These are phyloP conservation scores for Xeromyces bisporus DNA, from an alignment of 495 filamentous ascomycete species.

Conservation along the genomic window DNA sequence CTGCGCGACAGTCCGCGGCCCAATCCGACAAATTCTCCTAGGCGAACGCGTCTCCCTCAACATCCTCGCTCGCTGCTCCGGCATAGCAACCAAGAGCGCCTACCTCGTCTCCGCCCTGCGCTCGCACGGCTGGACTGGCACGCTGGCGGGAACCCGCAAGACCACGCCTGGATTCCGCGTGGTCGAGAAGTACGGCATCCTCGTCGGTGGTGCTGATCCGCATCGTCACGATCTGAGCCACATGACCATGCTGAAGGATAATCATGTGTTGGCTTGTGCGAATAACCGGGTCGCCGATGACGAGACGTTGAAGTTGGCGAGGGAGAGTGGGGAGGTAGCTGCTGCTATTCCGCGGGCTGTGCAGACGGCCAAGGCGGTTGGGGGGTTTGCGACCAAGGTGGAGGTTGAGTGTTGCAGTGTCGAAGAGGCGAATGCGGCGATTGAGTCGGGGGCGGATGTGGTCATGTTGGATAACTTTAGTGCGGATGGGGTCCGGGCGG, in stretches of 20 bases:
- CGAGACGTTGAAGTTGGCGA: conserved; percentile 3
- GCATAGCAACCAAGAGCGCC: conserved; percentile 58
- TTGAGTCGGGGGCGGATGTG: conserved; percentile 78
- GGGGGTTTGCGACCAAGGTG: conserved; percentile 82
- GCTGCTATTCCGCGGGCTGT: conserved; percentile 75
- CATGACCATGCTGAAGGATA: conserved; percentile 99
- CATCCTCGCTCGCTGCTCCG: conserved; percentile 78
- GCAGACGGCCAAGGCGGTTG: conserved; percentile 61
- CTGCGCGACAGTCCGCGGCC: conserved; percentile 71
- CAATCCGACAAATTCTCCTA: conserved; percentile 69
- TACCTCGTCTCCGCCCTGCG: conserved; percentile 35
- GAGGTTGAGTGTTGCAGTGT: conserved; percentile 89
- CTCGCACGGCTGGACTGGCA: conserved; percentile 54
- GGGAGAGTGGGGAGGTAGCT: conserved; percentile 14
- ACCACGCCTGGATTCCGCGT: conserved; percentile 91
- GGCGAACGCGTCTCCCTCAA: conserved; percentile 91
- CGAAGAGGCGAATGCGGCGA: conserved; percentile 77
- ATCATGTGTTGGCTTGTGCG: conserved; percentile 77
- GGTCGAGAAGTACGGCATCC: conserved; percentile 96
- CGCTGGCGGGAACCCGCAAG: conserved; percentile 89
- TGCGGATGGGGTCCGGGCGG: conserved; percentile 51
- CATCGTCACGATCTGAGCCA: conserved; percentile 81
- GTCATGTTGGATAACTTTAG: conserved; percentile 96
- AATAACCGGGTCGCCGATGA: conserved; percentile 23
- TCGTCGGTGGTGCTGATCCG: conserved; percentile 77